Conservation (phyloP, 306 rosid species). For the Acacia crassicarpa region DNA sequence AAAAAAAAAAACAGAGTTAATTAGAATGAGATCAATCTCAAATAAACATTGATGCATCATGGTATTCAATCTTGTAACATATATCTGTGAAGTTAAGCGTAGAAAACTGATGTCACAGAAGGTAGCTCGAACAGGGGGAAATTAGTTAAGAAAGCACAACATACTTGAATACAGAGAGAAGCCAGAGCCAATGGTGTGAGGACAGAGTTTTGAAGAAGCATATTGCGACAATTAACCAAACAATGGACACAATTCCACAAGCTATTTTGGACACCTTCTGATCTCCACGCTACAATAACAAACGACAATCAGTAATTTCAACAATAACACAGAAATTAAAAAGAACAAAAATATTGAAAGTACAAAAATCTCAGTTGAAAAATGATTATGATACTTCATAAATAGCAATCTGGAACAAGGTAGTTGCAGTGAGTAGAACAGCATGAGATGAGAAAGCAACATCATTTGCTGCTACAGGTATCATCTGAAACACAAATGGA, state of each 20-base stretch:
- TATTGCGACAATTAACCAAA: slow-evolving; percentile 65
- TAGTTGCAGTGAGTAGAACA: slow-evolving; percentile 69
- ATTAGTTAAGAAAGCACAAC: slow-evolving; percentile 4
- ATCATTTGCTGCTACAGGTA: slow-evolving; percentile 94
- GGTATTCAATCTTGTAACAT: neutral
- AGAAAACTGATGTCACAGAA: neutral
- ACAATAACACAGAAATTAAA: neutral
- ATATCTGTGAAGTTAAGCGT: neutral
- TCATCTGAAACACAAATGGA: slow-evolving; percentile 64
- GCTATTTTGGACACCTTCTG: slow-evolving; percentile 73
- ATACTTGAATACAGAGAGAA: slow-evolving; percentile 73
- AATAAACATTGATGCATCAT: neutral
- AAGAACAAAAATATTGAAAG: neutral
- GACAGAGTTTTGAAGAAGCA: slow-evolving; percentile 74
- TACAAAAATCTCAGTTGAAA: neutral
- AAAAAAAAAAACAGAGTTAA: slow-evolving; percentile 12
- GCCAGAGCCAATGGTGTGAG: slow-evolving; percentile 88
- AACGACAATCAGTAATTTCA: neutral
- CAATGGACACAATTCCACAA: slow-evolving; percentile 49
- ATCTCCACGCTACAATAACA: slow-evolving; percentile 62
- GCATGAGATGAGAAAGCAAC: slow-evolving; percentile 92
- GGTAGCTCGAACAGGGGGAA: neutral
- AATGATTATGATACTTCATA: slow-evolving; percentile 55
- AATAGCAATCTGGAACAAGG: slow-evolving; percentile 68
- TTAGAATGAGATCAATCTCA: neutral